A percentile compares a stretch with the other conserved stretches of the same genome.
These are phyloP conservation scores for Geranium incanum DNA, from an alignment of 441 rosid genomes.

Conservation along the genomic window DNA sequence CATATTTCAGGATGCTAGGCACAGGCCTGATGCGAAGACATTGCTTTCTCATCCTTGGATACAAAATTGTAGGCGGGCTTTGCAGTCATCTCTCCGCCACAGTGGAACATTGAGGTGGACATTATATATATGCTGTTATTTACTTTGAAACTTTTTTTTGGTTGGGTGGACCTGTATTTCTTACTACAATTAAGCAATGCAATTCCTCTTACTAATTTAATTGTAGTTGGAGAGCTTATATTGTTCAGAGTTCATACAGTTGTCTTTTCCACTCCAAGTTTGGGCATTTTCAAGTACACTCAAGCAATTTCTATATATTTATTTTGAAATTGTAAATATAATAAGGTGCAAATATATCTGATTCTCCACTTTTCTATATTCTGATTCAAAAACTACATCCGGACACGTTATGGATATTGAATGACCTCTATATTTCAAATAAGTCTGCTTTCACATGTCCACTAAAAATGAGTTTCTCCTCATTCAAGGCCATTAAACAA, in stretches of 20 bases:
- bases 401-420: not conserved
- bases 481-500: not conserved
- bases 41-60: slow-evolving; percentile 99
- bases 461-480: not conserved
- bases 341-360: not conserved
- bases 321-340: not conserved
- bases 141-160: slow-evolving; percentile 2
- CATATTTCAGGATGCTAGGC: slow-evolving; percentile 77
- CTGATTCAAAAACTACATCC: not conserved
- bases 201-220: not conserved
- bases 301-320: not conserved
- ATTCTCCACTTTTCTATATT: not conserved
- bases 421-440: not conserved
- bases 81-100: slow-evolving; percentile 78
- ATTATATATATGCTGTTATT: not conserved
- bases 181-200: slow-evolving; percentile 1
- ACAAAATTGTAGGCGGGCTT: slow-evolving; percentile 74
- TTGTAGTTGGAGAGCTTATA: not conserved
- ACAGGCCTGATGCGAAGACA: slow-evolving; percentile 97
- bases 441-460: not conserved
- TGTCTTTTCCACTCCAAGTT: not conserved
- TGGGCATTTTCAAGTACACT: not conserved
- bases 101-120: slow-evolving; percentile 67
- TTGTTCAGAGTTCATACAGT: not conserved
- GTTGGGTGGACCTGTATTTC: not conserved